phyloP scores from a whole-genome alignment of 2,329 filamentous ascomycete species.

The Scopulariopsis brevicaulis region DNA sequence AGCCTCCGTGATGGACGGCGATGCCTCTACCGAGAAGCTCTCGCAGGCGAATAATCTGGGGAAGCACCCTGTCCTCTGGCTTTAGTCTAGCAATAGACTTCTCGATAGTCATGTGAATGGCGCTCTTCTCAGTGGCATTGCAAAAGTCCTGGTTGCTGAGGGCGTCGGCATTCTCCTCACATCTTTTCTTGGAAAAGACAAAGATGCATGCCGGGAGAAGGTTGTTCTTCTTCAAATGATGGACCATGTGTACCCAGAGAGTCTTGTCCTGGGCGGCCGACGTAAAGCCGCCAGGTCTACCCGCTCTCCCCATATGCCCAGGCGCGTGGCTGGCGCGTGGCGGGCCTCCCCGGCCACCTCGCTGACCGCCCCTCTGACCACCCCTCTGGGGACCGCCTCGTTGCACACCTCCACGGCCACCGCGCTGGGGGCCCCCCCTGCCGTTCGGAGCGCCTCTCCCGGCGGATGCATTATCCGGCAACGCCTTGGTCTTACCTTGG shows the following conservation, averaged over 20 bases:
- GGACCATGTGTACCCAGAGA: conserved; percentile 91
- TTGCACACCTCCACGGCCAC: conserved; percentile 15
- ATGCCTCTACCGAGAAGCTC: conserved; percentile 82
- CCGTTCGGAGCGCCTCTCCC: conserved; percentile 9
- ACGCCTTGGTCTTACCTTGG: conserved; percentile 65
- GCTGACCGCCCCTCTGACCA: conserved; percentile 39
- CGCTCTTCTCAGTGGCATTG: conserved; percentile 86
- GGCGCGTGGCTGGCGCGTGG: conserved; percentile 49
- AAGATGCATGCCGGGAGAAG: conserved; percentile 92
- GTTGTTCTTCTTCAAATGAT: conserved; percentile 76
- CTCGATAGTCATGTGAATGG: conserved; percentile 95
- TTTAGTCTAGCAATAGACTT: conserved; percentile 87
- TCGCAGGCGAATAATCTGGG: conserved; percentile 79
- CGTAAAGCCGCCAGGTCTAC: conserved; percentile 73
- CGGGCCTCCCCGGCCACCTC: conserved; percentile 41
- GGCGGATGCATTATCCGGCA: conserved; percentile 19
- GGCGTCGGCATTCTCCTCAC: conserved; percentile 93
- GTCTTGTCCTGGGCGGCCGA: conserved; percentile 92
- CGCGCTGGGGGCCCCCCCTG: conserved; percentile 9
- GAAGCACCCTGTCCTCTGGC: conserved; percentile 78
- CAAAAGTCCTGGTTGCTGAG: conserved; percentile 93
- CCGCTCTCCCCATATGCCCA: conserved; percentile 84
- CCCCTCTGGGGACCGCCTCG: conserved; percentile 30
- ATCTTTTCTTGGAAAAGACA: conserved; percentile 96
- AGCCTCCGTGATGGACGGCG: conserved; percentile 89